Percentiles rank a stretch among this genome's conserved stretches.
These are phyloP conservation scores for Nannizziopsis arthrosporioides DNA, from an alignment of 2,329 filamentous ascomycete genomes.

Conservation along the genomic window DNA sequence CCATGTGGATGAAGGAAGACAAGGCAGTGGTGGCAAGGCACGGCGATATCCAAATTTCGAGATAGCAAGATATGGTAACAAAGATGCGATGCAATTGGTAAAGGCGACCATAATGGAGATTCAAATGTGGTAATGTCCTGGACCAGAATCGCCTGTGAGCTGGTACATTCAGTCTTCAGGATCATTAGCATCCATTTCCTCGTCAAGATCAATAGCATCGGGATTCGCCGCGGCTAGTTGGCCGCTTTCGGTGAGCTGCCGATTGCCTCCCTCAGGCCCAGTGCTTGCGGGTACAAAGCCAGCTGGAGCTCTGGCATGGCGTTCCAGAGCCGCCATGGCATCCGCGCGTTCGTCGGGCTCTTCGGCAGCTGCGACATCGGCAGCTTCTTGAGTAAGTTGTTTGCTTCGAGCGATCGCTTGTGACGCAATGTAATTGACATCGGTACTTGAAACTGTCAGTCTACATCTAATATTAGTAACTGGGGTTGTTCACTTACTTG, in stretches of 20 bases:
- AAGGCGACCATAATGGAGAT: background rate
- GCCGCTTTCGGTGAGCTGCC: constrained; percentile 29
- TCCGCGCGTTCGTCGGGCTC: constrained; percentile 48
- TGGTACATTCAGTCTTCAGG: background rate
- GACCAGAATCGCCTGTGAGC: background rate
- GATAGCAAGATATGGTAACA: background rate
- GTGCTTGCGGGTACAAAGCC: constrained; percentile 85
- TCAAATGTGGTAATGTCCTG: background rate
- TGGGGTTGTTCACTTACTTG: constrained; percentile 47
- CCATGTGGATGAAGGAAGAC: background rate
- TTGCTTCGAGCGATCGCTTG: constrained; percentile 81
- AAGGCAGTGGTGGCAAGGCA: background rate
- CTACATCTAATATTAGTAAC: background rate
- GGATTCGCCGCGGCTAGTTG: constrained; percentile 52
- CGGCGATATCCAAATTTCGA: background rate
- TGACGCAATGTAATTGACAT: constrained; percentile 95
- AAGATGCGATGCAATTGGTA: no score
- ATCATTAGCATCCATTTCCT: constrained; percentile 27
- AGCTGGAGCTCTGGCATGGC: constrained; percentile 73
- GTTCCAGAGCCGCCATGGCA: constrained; percentile 80
- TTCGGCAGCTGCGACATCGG: constrained; percentile 31
- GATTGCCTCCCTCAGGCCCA: constrained; percentile 53
- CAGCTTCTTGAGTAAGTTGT: constrained; percentile 34
- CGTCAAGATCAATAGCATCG: constrained; percentile 74
- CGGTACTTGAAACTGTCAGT: constrained; percentile 46